Conservation (phyloP, 257 asterid species). For the Echites panduratus region DNA sequence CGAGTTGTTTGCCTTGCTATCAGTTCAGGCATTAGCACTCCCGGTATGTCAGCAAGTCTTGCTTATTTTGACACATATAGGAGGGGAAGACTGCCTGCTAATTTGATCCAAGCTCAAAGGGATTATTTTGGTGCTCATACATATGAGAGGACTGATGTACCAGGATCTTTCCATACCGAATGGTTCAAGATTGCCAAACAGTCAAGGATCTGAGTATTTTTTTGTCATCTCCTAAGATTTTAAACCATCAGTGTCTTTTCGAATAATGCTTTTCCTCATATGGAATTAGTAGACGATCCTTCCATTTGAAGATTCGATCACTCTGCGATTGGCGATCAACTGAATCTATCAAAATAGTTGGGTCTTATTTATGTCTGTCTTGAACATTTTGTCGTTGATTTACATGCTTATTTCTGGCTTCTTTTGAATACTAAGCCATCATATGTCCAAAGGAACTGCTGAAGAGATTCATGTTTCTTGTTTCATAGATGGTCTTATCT, state of each 20-base stretch:
- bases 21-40: constrained; percentile 83
- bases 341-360: constrained; percentile 6
- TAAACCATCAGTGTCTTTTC: neutral
- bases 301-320: constrained; percentile 9
- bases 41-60: constrained; percentile 94
- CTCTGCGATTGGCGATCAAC: constrained; percentile 4
- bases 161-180: constrained; percentile 84
- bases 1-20: constrained; percentile 80
- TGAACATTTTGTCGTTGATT: constrained; percentile 3
- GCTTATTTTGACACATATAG: constrained; percentile 88
- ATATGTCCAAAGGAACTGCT: neutral
- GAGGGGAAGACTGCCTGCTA: constrained; percentile 85
- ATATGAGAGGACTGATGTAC: constrained; percentile 73
- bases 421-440: neutral
- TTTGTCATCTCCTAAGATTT: constrained; percentile 5
- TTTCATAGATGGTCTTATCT: too few relatives aligned
- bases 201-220: constrained; percentile 34
- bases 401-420: constrained; percentile 8
- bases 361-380: constrained; percentile 6
- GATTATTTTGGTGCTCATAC: constrained; percentile 98
- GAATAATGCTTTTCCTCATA: constrained; percentile 19
- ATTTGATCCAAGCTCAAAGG: constrained; percentile 91
- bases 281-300: constrained; percentile 7
- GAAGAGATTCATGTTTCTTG: neutral
- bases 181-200: constrained; percentile 85